Evolutionary conservation across 345 rosid genomes (phyloP), one percentile per base, ranked within the genome.

Genomic region (Eucalyptus decipiens): DNA sequence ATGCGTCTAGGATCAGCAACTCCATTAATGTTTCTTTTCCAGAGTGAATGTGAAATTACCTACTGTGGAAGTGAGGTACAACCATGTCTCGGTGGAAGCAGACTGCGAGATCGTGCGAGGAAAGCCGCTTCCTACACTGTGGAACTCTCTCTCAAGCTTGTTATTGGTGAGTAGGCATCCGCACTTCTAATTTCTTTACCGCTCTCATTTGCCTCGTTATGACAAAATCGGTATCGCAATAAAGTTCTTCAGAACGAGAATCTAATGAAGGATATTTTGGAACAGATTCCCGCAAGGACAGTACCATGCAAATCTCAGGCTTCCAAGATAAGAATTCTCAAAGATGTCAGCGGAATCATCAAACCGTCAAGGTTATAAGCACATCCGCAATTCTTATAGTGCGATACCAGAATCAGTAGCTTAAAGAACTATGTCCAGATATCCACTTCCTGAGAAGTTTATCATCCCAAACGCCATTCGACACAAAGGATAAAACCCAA

Each of bases 41-140:
- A 97, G 97, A 88, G 96, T 94, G 52, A 96, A 95, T 11, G 94
- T 97, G 45, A 91, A 95, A 86, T 90, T 93, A 88, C 96, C 97
- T 12, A 93, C 87, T 28, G 91, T 96, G 48, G 98, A 97, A 81
- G 97, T 96, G 87, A 93, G 98, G 91, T 96, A 93, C 88, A 89
- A 86, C 50, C 91, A 94, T 87, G 90, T 96, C 42, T 87, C 90
- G 5, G 95, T 97, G 24, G 97, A 94, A 89, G 96, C 97, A 58
- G 93, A 94, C 56, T 95, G 96, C 19, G 93, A 95, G 86, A 93
- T 96, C n/a, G 93, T 96, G 83, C 92, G 90, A 72, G 97, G 98
- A 62, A 96, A 93, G 91, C 95, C 98, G 1, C 97, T 97, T 87
- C 97, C 99, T n/a, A 94, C 97, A 51, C 92, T 97, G 3, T 97